Evolutionary conservation across 169 alveolate genomes (phyloP).

Genomic region (Plasmodium billcollinsi): DNA sequence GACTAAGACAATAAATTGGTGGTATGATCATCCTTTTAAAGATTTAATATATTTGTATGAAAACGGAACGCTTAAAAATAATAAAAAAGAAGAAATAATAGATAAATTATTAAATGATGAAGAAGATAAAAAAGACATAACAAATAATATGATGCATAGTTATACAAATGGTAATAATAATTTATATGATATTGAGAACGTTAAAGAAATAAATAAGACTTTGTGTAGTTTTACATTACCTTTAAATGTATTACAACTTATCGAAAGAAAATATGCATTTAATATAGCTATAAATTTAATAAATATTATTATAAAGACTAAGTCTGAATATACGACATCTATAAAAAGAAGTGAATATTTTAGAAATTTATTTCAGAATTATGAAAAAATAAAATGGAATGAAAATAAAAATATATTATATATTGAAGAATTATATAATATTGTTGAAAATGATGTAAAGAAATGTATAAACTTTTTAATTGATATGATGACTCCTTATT

Average conservation of each 20-base stretch:
- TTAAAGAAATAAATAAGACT: constrained; percentile 36
- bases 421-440: constrained; percentile 53
- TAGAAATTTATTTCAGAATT: constrained; percentile 17
- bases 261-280: constrained; percentile 68
- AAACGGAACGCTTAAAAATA: not conserved
- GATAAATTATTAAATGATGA: constrained; percentile 19
- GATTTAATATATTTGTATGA: constrained; percentile 46
- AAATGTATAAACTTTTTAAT: constrained; percentile 32
- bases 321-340: constrained; percentile 41
- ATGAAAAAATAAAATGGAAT: constrained; percentile 44
- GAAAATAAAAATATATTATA: constrained; percentile 34
- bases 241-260: constrained; percentile 19
- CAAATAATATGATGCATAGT: too few species aligned
- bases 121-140: not conserved
- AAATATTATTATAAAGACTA: constrained; percentile 35
- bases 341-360: constrained; percentile 38
- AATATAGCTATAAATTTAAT: constrained; percentile 41
- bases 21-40: constrained; percentile 61
- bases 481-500: constrained; percentile 52
- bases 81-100: constrained; percentile 16
- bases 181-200: constrained; percentile 23
- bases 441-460: constrained; percentile 56
- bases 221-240: constrained; percentile 32
- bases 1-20: constrained; percentile 57
- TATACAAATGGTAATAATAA: not conserved